Percentiles rank a stretch among this genome's conserved stretches.
Evolutionary conservation across 169 alveolate species (phyloP).

Genomic region (Theileria annulata): DNA sequence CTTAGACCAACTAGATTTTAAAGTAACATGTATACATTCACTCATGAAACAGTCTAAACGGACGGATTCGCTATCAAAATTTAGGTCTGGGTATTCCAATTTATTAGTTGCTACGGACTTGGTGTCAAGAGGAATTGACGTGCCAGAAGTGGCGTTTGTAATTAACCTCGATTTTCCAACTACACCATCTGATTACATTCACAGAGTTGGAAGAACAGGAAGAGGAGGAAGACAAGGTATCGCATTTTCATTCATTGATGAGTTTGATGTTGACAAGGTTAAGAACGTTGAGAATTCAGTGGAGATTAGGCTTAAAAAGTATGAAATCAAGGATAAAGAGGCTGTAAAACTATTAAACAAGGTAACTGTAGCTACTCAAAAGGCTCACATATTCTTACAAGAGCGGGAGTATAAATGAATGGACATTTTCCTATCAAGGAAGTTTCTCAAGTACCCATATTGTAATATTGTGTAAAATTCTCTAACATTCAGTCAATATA

Average conservation of each 20-base stretch:
- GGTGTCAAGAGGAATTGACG: slow-evolving; percentile 98
- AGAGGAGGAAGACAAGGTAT: slow-evolving; percentile 96
- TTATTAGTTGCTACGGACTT: slow-evolving; percentile 94
- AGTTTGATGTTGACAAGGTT: slow-evolving; percentile 84
- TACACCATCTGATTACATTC: slow-evolving; percentile 89
- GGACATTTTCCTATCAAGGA: not conserved
- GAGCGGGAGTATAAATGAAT: slow-evolving; percentile 8
- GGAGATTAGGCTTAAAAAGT: slow-evolving; percentile 71
- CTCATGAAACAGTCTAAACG: slow-evolving; percentile 92
- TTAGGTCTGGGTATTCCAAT: slow-evolving; percentile 88
- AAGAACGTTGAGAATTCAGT: slow-evolving; percentile 75
- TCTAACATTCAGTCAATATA: not conserved
- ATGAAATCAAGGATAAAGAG: slow-evolving; percentile 82
- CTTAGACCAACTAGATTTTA: slow-evolving; percentile 87
- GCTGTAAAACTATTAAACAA: slow-evolving; percentile 87
- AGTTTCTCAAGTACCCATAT: too few relatives aligned
- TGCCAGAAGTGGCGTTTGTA: slow-evolving; percentile 93
- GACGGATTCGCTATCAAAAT: slow-evolving; percentile 89
- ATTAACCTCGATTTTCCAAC: slow-evolving; percentile 93
- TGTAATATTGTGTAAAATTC: too few relatives aligned
- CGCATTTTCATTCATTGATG: slow-evolving; percentile 88
- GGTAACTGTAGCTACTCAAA: slow-evolving; percentile 88
- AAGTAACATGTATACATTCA: slow-evolving; percentile 94
- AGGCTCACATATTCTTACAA: slow-evolving; percentile 61
- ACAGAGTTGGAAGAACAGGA: slow-evolving; percentile 98